Conservation (phyloP, 306 rosid genomes). For the Vicia faba region DNA sequence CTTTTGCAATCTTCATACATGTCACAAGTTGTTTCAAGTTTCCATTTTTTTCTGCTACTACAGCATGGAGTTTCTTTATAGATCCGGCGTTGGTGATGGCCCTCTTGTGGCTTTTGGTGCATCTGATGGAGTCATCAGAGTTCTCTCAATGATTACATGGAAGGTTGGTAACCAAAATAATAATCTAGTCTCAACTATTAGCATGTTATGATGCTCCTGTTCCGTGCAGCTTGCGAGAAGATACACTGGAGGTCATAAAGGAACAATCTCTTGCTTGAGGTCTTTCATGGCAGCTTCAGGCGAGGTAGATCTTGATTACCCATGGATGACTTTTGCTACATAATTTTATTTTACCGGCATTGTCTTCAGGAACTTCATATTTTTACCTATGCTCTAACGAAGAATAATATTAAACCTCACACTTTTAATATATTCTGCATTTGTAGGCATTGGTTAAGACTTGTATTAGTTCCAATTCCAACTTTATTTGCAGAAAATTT, state of each 20-base stretch:
- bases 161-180: constrained; percentile 61
- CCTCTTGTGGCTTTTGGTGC: constrained; percentile 99
- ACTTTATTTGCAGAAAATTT: constrained; percentile 13
- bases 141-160: constrained; percentile 99
- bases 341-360: constrained; percentile 31
- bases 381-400: constrained; percentile 29
- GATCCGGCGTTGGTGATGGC: constrained; percentile 77
- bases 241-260: constrained; percentile 96
- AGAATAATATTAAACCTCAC: background rate
- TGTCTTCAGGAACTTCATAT: background rate
- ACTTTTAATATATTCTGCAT: constrained; percentile 29
- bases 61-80: constrained; percentile 98
- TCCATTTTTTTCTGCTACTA: constrained; percentile 43
- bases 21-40: constrained; percentile 26
- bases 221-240: constrained; percentile 84
- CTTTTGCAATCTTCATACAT: constrained; percentile 33
- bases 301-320: constrained; percentile 66
- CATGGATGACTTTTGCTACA: constrained; percentile 36
- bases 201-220: constrained; percentile 43
- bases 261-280: constrained; percentile 95
- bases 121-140: constrained; percentile 95
- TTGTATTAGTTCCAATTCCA: constrained; percentile 1
- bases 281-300: constrained; percentile 91
- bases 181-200: constrained; percentile 29
- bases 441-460: constrained; percentile 25